A percentile compares a stretch with the other conserved stretches of the same genome.
Conservation (phyloP, 148 eudicot genomes). For the Simmondsia chinensis region DNA sequence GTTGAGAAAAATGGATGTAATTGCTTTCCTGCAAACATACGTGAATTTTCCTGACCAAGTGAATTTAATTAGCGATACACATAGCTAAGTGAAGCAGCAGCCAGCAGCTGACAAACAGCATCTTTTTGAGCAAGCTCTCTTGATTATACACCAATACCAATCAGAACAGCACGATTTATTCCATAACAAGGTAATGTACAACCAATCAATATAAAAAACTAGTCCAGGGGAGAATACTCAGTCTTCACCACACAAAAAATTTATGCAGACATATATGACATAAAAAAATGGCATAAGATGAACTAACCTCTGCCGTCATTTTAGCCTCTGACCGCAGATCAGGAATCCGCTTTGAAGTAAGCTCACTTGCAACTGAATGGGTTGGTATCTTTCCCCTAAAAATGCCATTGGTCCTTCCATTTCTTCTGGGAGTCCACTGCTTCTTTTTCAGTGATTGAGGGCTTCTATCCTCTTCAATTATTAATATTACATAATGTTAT, state of each 20-base stretch:
- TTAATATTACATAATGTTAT: no score
- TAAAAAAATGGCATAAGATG: not conserved
- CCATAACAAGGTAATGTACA: not conserved
- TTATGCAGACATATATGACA: not conserved
- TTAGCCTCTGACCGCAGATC: constrained; percentile 78
- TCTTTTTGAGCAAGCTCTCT: no score
- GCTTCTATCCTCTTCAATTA: constrained; percentile 35
- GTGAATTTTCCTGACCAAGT: constrained; percentile 72
- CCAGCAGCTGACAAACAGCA: not conserved
- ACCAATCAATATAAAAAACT: constrained; percentile 2
- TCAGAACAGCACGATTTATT: not conserved
- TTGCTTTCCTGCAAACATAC: constrained; percentile 73
- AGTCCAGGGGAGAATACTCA: no score
- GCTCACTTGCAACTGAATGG: constrained; percentile 21
- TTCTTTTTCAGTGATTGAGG: constrained; percentile 40
- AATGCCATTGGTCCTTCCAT: constrained; percentile 22
- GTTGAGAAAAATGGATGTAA: constrained; percentile 86
- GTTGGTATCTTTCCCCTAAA: constrained; percentile 18
- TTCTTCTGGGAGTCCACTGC: constrained; percentile 35
- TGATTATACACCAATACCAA: constrained; percentile 6
- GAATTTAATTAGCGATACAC: not conserved
- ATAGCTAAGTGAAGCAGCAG: not conserved
- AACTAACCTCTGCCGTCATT: constrained; percentile 68
- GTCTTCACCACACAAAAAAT: no score
- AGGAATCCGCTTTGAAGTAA: constrained; percentile 33